Evolutionary conservation across 2,329 filamentous ascomycete genomes (phyloP).

Genomic region (Pseudocercospora crystallina): DNA sequence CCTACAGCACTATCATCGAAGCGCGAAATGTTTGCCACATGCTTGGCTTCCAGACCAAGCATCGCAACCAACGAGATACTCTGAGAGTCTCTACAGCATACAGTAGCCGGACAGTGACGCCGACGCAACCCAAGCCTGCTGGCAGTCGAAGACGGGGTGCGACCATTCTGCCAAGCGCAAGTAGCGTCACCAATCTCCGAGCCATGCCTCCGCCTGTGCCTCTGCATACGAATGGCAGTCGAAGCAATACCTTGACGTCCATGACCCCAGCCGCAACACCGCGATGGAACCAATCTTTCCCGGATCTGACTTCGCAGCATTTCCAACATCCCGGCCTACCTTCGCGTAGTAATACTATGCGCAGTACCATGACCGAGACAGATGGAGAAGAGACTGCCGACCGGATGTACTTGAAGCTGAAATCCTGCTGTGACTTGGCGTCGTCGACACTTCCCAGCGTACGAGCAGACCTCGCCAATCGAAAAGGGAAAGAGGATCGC

Average conservation of each 20-base stretch:
- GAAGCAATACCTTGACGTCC: slow-evolving; percentile 54
- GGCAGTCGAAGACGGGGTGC: slow-evolving; percentile 51
- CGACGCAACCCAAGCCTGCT: slow-evolving; percentile 48
- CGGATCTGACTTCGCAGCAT: slow-evolving; percentile 47
- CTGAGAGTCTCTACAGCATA: slow-evolving; percentile 32
- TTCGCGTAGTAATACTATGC: slow-evolving; percentile 48
- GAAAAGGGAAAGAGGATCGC: slow-evolving; percentile 63
- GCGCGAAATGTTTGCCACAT: slow-evolving; percentile 58
- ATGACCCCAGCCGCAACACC: slow-evolving; percentile 59
- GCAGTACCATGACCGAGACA: slow-evolving; percentile 61
- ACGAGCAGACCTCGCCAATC: slow-evolving; percentile 63
- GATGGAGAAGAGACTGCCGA: slow-evolving; percentile 83
- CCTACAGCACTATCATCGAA: slow-evolving; percentile 60
- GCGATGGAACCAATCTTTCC: slow-evolving; percentile 79
- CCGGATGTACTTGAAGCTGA: slow-evolving; percentile 74
- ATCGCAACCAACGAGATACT: slow-evolving; percentile 21
- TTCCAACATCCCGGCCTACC: slow-evolving; percentile 30
- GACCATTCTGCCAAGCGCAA: slow-evolving; percentile 50
- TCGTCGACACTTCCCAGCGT: slow-evolving; percentile 70
- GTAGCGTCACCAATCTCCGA: slow-evolving; percentile 33
- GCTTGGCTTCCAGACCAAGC: slow-evolving; percentile 46
- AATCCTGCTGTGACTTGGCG: slow-evolving; percentile 70
- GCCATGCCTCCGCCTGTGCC: slow-evolving; percentile 43
- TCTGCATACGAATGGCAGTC: slow-evolving; percentile 49
- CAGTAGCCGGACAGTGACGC: slow-evolving; percentile 41